These are phyloP conservation scores for Phellinidium pouzarii DNA, from an alignment of 1,284 basidiomycete genomes.

Conservation along the genomic window DNA sequence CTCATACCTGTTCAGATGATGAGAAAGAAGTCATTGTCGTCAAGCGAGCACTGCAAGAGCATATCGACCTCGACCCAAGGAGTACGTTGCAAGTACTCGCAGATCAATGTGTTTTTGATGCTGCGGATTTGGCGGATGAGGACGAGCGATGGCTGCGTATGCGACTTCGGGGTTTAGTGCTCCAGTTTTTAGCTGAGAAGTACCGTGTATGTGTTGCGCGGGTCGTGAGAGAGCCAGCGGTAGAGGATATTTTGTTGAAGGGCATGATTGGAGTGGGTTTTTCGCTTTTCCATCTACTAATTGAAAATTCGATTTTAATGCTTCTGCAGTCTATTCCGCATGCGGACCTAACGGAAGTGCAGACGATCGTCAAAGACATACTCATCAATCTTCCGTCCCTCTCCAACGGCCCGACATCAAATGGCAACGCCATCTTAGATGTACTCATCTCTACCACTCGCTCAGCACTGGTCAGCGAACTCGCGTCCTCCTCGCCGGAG, in stretches of 20 bases:
- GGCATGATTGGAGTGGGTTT: slow-evolving; percentile 43
- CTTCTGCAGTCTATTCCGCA: slow-evolving; percentile 42
- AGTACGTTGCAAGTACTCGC: slow-evolving; percentile 59
- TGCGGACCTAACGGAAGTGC: slow-evolving; percentile 35
- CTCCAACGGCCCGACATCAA: slow-evolving; percentile 10
- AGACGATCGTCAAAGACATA: slow-evolving; percentile 47
- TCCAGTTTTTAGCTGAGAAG: slow-evolving; percentile 50
- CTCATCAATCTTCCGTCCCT: slow-evolving; percentile 45
- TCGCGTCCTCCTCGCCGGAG: background rate
- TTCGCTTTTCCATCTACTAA: background rate
- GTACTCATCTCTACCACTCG: slow-evolving; percentile 37
- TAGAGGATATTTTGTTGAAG: slow-evolving; percentile 42
- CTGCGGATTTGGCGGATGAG: slow-evolving; percentile 42
- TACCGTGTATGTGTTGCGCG: slow-evolving; percentile 41
- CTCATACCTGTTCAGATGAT: slow-evolving; percentile 42
- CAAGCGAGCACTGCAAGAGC: slow-evolving; percentile 50
- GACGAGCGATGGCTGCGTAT: slow-evolving; percentile 55
- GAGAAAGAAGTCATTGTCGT: slow-evolving; percentile 56
- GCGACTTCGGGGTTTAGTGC: slow-evolving; percentile 48
- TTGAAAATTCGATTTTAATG: background rate
- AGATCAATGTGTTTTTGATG: slow-evolving; percentile 52
- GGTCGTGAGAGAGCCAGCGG: slow-evolving; percentile 38
- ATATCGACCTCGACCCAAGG: slow-evolving; percentile 55
- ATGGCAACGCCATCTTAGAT: slow-evolving; percentile 40
- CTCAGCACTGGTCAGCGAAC: slow-evolving; percentile 33